These are phyloP conservation scores for Eimeria zaria DNA, from an alignment of 169 alveolate species.

Conservation along the genomic window DNA sequence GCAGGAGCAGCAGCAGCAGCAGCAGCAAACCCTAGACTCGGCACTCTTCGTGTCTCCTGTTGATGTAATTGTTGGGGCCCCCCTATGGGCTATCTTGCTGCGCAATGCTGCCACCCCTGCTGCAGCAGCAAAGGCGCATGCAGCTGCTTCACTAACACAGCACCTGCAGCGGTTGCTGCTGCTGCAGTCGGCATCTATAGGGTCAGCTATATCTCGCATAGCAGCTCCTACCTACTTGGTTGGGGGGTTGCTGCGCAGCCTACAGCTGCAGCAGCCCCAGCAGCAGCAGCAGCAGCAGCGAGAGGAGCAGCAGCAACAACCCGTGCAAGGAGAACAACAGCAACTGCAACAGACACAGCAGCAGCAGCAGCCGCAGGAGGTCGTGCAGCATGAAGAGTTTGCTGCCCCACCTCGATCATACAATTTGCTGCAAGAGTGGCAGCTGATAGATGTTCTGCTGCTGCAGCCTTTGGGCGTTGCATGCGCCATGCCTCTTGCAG, in stretches of 20 bases:
- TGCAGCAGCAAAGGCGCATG: slow-evolving; percentile 40
- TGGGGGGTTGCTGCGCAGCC: slow-evolving; percentile 46
- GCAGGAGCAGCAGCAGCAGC: slow-evolving; percentile 6
- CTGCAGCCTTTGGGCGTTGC: slow-evolving; percentile 54
- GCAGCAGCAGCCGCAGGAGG: slow-evolving; percentile 30
- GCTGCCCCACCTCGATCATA: background rate
- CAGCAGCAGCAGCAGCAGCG: slow-evolving; percentile 51
- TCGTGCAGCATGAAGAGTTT: background rate
- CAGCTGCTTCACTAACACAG: slow-evolving; percentile 25
- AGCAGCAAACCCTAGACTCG: background rate
- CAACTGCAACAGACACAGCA: slow-evolving; percentile 1
- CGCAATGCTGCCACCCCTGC: background rate
- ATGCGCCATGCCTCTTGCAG: slow-evolving; percentile 43
- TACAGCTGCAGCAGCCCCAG: slow-evolving; percentile 21
- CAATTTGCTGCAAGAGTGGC: slow-evolving; percentile 13
- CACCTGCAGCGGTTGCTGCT: slow-evolving; percentile 59
- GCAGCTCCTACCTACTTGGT: background rate
- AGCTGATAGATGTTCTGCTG: slow-evolving; percentile 8
- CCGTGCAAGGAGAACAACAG: background rate
- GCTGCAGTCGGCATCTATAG: slow-evolving; percentile 15
- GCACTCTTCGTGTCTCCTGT: slow-evolving; percentile 14
- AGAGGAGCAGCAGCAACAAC: background rate
- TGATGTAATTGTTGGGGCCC: slow-evolving; percentile 11
- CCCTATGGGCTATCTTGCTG: slow-evolving; percentile 14
- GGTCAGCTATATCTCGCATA: slow-evolving; percentile 15